Evolutionary conservation across 1,284 basidiomycete species (phyloP), one percentile per base, ranked within the genome.

Genomic region (Melanopsichium pennsylvanicum): DNA sequence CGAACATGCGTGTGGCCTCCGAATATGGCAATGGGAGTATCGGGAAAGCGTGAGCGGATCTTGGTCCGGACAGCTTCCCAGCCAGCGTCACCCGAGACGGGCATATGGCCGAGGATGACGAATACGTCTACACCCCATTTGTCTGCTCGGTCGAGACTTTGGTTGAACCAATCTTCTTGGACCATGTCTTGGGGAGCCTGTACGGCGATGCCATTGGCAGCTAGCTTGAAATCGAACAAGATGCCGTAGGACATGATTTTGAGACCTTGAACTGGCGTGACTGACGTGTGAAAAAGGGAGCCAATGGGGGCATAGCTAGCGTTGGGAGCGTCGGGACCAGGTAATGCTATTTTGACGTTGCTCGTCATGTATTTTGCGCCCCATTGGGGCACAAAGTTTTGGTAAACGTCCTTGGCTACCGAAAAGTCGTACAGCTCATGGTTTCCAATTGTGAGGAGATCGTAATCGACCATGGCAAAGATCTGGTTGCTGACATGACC

Each of bases 361-460:
- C 56, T 70, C 2, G 71, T 70, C 51, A 78, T 60, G 50, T 72
- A 77, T 15, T 73, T 56, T 11, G 69, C 75, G 23, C 60, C 51
- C 66, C 66, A 85, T 47, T 86, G 83, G 2, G 90, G 90, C 5
- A 84, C 88, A 75, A 90, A 91, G 80, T 90, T 89, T 52, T 86
- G 84, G 81, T 90, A 89, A 86, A 91, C 89, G 80, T 92, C 90
- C 38, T 87, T 84, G 0, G 91, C 86, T 74, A 90, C 86, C 4
- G 83, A 85, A 77, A 92, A 92, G 61, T 87, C 84, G 82, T 93
- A 94, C 27, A 94, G 82, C 82, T 94, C 92, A 74, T 94, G 92
- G 74, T 94, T 94, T 75, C 93, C 92, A 57, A 93, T 91, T 0
- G 90, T 84, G 72, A 93, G 86, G 8, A 92, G 74, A 77, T 95